Percentiles rank a stretch among this genome's conserved stretches.
Conservation (phyloP, 345 rosid species). For the Ceriops zippeliana region DNA sequence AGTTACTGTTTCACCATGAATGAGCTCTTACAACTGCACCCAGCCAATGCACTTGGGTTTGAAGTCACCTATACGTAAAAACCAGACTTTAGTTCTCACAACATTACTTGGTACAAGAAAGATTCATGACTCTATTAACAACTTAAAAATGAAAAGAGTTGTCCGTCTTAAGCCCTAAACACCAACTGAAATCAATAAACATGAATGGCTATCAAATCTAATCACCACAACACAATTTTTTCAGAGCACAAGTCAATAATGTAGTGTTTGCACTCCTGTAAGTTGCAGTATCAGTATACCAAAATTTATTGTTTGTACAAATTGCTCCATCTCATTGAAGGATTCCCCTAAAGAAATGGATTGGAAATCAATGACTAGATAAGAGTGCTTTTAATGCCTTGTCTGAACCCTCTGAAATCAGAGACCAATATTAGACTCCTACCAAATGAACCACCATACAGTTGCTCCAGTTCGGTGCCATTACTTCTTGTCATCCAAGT, state of each 20-base stretch:
- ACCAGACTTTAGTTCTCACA: conserved; percentile 7
- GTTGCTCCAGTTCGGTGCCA: no score
- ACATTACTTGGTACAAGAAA: background rate
- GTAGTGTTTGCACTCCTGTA: background rate
- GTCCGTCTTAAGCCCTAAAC: background rate
- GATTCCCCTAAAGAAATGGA: background rate
- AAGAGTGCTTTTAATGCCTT: background rate
- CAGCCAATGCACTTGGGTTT: conserved; percentile 92
- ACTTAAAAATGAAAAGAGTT: background rate
- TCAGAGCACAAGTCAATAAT: background rate
- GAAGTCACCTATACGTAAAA: conserved; percentile 58
- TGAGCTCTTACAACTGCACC: conserved; percentile 96
- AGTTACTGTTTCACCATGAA: conserved; percentile 80
- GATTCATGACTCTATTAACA: background rate
- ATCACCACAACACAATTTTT: background rate
- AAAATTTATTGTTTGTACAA: background rate
- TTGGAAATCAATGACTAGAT: background rate
- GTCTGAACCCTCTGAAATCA: background rate
- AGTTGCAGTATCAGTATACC: background rate
- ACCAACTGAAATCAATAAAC: background rate
- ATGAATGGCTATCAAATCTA: background rate
- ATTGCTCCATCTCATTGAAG: background rate
- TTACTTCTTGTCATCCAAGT: no score
- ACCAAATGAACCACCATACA: no score
- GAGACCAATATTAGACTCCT: no score